A percentile compares a stretch with the other conserved stretches of the same genome.
These are phyloP conservation scores for Lolium multiflorum DNA, from an alignment of 176 grass and related monocot genomes.

Conservation along the genomic window DNA sequence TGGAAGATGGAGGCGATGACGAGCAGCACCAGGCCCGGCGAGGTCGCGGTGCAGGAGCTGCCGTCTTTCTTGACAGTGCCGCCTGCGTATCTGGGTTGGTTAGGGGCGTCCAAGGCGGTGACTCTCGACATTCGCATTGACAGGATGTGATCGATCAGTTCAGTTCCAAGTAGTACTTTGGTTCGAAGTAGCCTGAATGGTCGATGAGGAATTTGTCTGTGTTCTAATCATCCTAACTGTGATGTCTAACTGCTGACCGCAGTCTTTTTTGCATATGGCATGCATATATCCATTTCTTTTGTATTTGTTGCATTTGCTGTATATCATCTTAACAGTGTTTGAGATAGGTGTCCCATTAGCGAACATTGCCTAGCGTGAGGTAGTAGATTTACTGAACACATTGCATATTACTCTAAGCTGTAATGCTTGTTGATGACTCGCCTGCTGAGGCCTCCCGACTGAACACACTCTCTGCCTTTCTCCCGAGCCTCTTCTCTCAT, in stretches of 20 bases:
- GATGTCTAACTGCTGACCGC: background rate
- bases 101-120: background rate
- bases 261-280: too few relatives aligned
- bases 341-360: too few relatives aligned
- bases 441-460: too few relatives aligned
- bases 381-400: too few relatives aligned
- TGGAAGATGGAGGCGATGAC: background rate
- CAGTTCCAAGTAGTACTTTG: background rate
- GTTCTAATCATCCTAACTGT: background rate
- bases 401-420: too few relatives aligned
- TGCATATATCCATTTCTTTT: too few relatives aligned
- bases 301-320: too few relatives aligned
- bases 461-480: too few relatives aligned
- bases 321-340: too few relatives aligned
- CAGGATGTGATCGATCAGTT: background rate
- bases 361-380: too few relatives aligned
- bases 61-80: background rate
- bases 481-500: too few relatives aligned
- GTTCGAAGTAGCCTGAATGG: background rate
- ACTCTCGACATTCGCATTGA: background rate
- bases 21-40: background rate
- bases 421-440: too few relatives aligned
- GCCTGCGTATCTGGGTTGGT: background rate
- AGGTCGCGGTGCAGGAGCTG: background rate
- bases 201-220: background rate